Base-by-base conservation (phyloP, 1,139 yeast genomes). In the Suhomyces choctaworum region DNA sequence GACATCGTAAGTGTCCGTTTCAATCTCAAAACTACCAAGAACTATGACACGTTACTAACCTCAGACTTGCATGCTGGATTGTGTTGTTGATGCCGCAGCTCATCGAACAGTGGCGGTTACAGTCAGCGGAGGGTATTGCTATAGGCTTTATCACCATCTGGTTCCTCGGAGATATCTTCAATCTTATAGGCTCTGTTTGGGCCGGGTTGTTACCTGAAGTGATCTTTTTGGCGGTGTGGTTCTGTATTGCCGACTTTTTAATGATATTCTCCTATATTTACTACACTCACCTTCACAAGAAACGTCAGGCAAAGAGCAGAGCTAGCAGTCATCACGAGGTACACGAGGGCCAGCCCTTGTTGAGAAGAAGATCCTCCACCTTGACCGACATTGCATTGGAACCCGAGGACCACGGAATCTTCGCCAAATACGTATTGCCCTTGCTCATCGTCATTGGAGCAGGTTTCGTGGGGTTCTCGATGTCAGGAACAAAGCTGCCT, bases 51-150 rank as follows among this genome's bases (percentile, higher is more conserved):
- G 7, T 25, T 45, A 47, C 55, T 52, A 55, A 57, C 55, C 11
- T 15, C 59, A 53, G 80, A 12, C 64, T 78, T 31, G 80, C 90
- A 2, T 82, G 90, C 54, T 86, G 92, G 92, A 76, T 86, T 16
- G 90, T 85, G n/a, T 63, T 85, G 31, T 70, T 84, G 42, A 64
- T 84, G 51, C 95, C 95, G 2, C 95, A 86, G 58, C 70, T 85
- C 30, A 74, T 85, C 25, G 95, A 85, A 56, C 94, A 85, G 59
- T 85, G 90, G 90, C 64, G 84, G 40, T 63, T 80, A 35, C 81
- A 83, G 53, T 76, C 87, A 16, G 87, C 89, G 4, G 92, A 84
- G 25, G 95, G 95, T 4, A 78, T 85, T 15, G 81, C 94, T 22
- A 71, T 82, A 25, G 76, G 82, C 3, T 85, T 85, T 51, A 71